Conservation (phyloP, 2,329 filamentous ascomycete species). For the Colletotrichum sp. region DNA sequence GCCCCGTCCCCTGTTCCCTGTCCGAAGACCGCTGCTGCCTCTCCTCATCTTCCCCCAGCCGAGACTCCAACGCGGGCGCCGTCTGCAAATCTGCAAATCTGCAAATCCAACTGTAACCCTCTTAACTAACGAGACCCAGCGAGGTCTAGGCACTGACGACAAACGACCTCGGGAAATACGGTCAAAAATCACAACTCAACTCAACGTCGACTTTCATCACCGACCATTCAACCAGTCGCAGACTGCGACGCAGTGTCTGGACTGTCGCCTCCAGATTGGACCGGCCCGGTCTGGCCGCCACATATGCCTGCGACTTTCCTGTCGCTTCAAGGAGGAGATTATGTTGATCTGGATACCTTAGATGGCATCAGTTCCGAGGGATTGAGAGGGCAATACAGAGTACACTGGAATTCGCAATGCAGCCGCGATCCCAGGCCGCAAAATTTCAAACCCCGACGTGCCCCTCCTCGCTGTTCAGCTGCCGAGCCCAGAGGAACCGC, state of each 20-base stretch:
- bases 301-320: neutral
- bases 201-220: neutral
- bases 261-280: neutral
- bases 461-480: neutral
- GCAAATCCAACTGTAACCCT: neutral
- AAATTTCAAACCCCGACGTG: neutral
- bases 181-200: neutral
- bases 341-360: neutral
- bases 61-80: neutral
- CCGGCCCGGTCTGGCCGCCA: neutral
- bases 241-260: neutral
- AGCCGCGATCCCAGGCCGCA: neutral
- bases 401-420: neutral
- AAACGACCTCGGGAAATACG: neutral
- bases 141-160: neutral
- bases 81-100: conserved; percentile 1
- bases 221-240: neutral
- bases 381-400: neutral
- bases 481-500: neutral
- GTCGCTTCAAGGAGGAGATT: neutral
- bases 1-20: neutral
- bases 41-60: neutral
- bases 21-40: neutral
- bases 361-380: neutral
- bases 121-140: neutral